These are phyloP conservation scores for Candida multigemmis DNA, from an alignment of 805 yeast species.

Conservation along the genomic window DNA sequence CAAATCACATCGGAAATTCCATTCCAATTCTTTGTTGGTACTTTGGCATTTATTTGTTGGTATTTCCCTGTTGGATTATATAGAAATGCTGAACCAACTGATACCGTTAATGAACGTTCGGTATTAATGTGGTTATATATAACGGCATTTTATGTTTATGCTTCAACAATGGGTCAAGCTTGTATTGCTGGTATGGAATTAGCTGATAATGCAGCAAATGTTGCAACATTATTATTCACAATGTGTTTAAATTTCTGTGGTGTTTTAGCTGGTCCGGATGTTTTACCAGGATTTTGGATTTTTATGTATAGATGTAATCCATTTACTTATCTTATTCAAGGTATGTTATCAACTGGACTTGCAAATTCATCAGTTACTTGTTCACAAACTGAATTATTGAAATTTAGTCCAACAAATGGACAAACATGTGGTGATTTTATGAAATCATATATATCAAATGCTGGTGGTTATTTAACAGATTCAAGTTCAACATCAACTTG, in stretches of 20 bases:
- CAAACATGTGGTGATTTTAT: conserved; percentile 22
- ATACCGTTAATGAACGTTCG: conserved; percentile 27
- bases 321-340: conserved; percentile 58
- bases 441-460: conserved; percentile 10
- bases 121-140: conserved; percentile 26
- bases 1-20: conserved; percentile 38
- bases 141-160: conserved; percentile 15
- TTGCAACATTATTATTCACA: conserved; percentile 18
- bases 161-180: conserved; percentile 19
- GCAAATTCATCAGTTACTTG: conserved; percentile 29
- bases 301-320: conserved; percentile 71
- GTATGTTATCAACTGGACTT: conserved; percentile 25
- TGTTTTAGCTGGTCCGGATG: conserved; percentile 20
- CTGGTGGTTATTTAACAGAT: conserved; percentile 40
- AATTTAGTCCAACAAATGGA: conserved; percentile 13
- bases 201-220: conserved; percentile 26
- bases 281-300: conserved; percentile 40
- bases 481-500: conserved; percentile 43
- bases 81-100: conserved; percentile 44
- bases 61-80: conserved; percentile 53
- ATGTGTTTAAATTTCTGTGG: conserved; percentile 29
- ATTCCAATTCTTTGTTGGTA: conserved; percentile 38
- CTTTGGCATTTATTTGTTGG: conserved; percentile 30
- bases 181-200: conserved; percentile 19
- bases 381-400: conserved; percentile 11